phyloP scores from a whole-genome alignment of 1,284 basidiomycete species.

The Apiotrichum sp. region DNA sequence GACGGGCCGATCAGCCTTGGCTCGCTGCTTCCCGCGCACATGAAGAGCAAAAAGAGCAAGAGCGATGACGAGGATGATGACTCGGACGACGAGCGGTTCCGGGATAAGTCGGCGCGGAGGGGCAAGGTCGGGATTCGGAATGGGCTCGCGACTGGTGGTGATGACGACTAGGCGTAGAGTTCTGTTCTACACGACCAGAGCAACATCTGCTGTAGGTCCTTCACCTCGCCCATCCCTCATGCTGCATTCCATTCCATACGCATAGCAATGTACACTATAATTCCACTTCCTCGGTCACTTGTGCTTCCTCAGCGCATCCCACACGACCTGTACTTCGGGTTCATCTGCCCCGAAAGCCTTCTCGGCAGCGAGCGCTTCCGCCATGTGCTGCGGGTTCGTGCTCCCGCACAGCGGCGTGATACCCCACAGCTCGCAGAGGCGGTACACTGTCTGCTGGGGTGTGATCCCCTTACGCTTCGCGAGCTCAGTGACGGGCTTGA shows the following conservation, averaged over 20 bases:
- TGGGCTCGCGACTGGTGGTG: slow-evolving; percentile 19
- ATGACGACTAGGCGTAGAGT: too few species aligned
- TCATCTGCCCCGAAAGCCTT: slow-evolving; percentile 46
- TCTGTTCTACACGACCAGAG: not conserved
- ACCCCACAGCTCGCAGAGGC: slow-evolving; percentile 55
- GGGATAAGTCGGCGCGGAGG: slow-evolving; percentile 20
- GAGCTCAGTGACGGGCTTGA: slow-evolving; percentile 51
- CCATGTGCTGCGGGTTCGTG: slow-evolving; percentile 54
- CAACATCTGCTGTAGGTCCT: not conserved
- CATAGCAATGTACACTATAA: not conserved
- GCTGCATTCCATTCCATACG: too few species aligned
- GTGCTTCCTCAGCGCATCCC: slow-evolving; percentile 15
- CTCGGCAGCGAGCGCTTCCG: slow-evolving; percentile 55
- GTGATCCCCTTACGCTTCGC: slow-evolving; percentile 54
- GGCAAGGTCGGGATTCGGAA: slow-evolving; percentile 41
- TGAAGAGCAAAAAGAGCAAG: not conserved
- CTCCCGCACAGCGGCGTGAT: slow-evolving; percentile 41
- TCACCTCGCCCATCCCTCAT: too few species aligned
- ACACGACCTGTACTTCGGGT: slow-evolving; percentile 19
- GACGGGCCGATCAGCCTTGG: slow-evolving; percentile 63
- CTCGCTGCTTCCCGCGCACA: slow-evolving; percentile 53
- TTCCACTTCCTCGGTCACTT: too few species aligned
- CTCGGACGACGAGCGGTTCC: slow-evolving; percentile 18
- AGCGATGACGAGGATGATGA: slow-evolving; percentile 19
- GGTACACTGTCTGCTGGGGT: slow-evolving; percentile 61